Conservation (phyloP, 2,329 filamentous ascomycete genomes). For the Alternaria dauci region DNA sequence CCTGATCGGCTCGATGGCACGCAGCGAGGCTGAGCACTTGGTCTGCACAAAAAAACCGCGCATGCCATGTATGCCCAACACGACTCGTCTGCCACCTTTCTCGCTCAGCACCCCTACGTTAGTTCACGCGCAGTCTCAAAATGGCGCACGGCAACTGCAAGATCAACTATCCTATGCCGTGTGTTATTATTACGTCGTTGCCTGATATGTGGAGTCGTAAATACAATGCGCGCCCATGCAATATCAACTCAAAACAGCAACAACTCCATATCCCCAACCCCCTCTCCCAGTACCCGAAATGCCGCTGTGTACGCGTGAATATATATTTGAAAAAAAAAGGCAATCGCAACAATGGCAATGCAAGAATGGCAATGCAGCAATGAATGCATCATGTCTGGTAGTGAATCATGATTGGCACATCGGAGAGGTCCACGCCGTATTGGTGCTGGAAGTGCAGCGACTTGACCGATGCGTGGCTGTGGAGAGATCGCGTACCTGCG, state of each 20-base stretch:
- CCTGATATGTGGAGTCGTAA: conserved; percentile 19
- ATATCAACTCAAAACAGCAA: conserved; percentile 20
- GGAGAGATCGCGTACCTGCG: conserved; percentile 45
- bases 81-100: neutral
- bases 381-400: conserved; percentile 40
- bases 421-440: conserved; percentile 45
- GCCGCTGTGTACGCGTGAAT: conserved; percentile 17
- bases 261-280: conserved; percentile 14
- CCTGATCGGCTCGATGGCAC: conserved; percentile 16
- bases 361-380: conserved; percentile 3
- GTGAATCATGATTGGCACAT: conserved; percentile 42
- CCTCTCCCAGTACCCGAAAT: conserved; percentile 11
- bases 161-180: neutral
- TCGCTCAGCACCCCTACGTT: neutral
- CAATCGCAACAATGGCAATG: conserved; percentile 5
- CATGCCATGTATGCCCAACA: conserved; percentile 6
- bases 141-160: neutral
- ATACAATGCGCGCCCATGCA: conserved; percentile 15
- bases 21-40: conserved; percentile 16
- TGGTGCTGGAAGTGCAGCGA: conserved; percentile 41
- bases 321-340: conserved; percentile 15
- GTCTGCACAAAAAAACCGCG: conserved; percentile 15
- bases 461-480: conserved; percentile 42
- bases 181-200: conserved; percentile 10
- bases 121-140: neutral